These are phyloP conservation scores for Sporobolomyces phaffii DNA, from an alignment of 768 basidiomycete species.

Conservation along the genomic window DNA sequence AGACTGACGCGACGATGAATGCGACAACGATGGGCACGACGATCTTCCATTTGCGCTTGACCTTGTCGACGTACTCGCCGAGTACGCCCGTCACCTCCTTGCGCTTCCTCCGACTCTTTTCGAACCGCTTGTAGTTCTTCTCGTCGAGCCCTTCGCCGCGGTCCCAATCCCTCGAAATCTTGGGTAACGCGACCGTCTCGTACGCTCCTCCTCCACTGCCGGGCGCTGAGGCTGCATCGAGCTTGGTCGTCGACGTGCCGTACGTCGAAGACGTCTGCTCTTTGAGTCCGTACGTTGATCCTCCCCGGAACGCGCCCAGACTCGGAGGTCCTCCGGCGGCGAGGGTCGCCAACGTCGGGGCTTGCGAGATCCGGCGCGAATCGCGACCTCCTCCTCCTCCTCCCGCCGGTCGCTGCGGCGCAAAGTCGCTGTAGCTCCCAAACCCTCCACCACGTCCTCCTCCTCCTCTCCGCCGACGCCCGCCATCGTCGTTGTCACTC, in stretches of 20 bases:
- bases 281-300: not conserved
- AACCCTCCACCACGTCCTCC: no score
- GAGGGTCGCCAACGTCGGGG: not conserved
- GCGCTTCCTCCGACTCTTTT: slow-evolving; percentile 2
- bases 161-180: slow-evolving; percentile 14
- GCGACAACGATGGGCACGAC: not conserved
- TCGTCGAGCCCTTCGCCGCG: slow-evolving; percentile 15
- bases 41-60: slow-evolving; percentile 13
- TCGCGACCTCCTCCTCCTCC: no score
- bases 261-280: not conserved
- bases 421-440: slow-evolving; percentile 3
- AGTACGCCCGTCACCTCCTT: not conserved
- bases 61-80: not conserved
- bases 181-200: slow-evolving; percentile 7
- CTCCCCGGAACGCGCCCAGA: no score
- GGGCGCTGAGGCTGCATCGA: no score
- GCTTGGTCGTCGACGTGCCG: no score
- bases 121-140: slow-evolving; percentile 4
- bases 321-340: not conserved
- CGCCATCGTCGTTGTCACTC: not conserved
- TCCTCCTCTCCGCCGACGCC: no score
- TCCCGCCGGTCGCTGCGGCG: not conserved
- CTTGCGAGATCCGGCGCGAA: not conserved
- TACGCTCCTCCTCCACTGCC: not conserved
- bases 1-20: slow-evolving; percentile 15